Percentiles rank a stretch among this genome's conserved stretches.
Conservation (phyloP, 768 basidiomycete species). For the Amyloporia xantha region DNA sequence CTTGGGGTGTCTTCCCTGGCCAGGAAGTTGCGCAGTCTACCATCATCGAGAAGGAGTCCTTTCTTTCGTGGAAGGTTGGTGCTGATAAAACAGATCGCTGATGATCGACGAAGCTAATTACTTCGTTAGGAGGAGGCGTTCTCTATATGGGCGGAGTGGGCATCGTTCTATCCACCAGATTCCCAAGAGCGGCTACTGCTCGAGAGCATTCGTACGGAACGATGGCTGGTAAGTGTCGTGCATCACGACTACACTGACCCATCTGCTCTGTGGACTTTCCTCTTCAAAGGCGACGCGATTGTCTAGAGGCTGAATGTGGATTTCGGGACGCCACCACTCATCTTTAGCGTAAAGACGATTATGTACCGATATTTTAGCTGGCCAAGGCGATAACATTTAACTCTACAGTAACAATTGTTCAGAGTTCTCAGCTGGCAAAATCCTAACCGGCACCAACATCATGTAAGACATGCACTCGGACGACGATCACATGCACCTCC, state of each 20-base stretch:
- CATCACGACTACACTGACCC: constrained; percentile 89
- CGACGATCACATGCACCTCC: no score
- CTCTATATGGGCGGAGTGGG: constrained; percentile 94
- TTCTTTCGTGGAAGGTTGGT: constrained; percentile 92
- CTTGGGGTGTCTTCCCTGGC: constrained; percentile 97
- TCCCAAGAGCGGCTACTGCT: constrained; percentile 72
- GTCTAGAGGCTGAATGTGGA: background rate
- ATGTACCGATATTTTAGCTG: background rate
- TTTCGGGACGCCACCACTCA: no score
- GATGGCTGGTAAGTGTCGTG: constrained; percentile 89
- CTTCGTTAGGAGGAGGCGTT: constrained; percentile 94
- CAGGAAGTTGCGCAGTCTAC: constrained; percentile 96
- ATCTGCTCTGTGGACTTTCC: constrained; percentile 78
- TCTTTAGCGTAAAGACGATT: background rate
- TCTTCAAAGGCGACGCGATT: constrained; percentile 36
- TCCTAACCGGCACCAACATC: no score
- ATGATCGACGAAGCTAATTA: constrained; percentile 1
- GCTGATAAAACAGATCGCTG: background rate
- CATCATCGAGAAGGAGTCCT: constrained; percentile 92
- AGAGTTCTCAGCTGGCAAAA: no score
- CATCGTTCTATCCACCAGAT: constrained; percentile 71
- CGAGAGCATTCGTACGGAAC: constrained; percentile 57
- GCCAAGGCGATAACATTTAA: no score
- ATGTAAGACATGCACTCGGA: no score
- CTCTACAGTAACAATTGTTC: no score